Base-by-base conservation (phyloP, 805 yeast genomes). In the Metschnikowia reukaufii region DNA sequence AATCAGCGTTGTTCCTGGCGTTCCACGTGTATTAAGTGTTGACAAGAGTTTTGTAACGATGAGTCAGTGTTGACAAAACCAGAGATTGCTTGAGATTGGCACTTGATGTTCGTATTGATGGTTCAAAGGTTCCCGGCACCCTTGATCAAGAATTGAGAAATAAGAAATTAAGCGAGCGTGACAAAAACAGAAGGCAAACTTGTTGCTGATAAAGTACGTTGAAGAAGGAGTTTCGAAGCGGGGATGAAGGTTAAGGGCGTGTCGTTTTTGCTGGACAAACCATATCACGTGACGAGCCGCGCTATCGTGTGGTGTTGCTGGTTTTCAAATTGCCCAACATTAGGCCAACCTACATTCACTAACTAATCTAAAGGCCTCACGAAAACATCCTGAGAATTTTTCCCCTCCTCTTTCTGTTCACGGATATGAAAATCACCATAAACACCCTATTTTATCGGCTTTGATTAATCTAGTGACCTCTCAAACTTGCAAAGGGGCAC, bases 41-140 rank as follows among this genome's bases (percentile, higher is more conserved):
- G 32, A 15, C 6, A 10, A 15, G 31, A 37, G 40, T 16, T 15
- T 18, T 37, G 40, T 37, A 20, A 23, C 15, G 32, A 25, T 29
- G 31, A 15, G 16, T 16, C 21, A 9, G 31, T 25, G 40, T 23
- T 37, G 32, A 37, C 40, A 37, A 37, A 37, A 25, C 17, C 32
- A 37, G 32, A 23, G 16, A 20, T 37, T 23, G 12, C 20, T 37
- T 18, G 32, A 10, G 40, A n/a, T n/a, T n/a, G n/a, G n/a, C n/a
- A n/a, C n/a, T n/a, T n/a, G 8, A 16, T 36, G 4, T 15, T 16
- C 12, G n/a, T 12, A 25, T 6, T 37, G 20, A 16, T 29, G 32
- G 19, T n/a, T 25, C 32, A 30, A 33, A 42, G 58, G 59, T 51
- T 57, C 42, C 61, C 58, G 48, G 61, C 60, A 55, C 61, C 59